These are phyloP conservation scores for Hirsutella rhossiliensis DNA, from an alignment of 2,329 filamentous ascomycete species.

Conservation along the genomic window DNA sequence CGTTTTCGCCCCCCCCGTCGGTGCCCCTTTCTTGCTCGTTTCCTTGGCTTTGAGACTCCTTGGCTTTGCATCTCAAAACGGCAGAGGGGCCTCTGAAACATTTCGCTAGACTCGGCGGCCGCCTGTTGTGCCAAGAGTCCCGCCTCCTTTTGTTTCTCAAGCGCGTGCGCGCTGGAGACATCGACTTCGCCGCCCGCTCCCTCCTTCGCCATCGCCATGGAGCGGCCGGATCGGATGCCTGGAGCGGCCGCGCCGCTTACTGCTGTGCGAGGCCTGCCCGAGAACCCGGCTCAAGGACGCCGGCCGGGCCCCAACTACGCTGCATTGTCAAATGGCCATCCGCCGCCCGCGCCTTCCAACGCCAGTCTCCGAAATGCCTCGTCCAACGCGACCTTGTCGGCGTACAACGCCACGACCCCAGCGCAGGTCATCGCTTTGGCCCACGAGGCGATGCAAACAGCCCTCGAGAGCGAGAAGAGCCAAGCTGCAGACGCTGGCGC, in stretches of 20 bases:
- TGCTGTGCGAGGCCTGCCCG: conserved; percentile 23
- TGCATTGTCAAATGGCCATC: conserved; percentile 25
- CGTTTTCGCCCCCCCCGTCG: neutral
- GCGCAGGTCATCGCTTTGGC: conserved; percentile 54
- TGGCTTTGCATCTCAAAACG: conserved; percentile 4
- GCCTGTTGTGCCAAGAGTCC: conserved; percentile 7
- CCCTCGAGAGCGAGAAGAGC: conserved; percentile 53
- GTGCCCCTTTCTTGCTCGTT: conserved; percentile 1
- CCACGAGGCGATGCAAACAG: conserved; percentile 54
- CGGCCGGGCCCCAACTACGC: conserved; percentile 25
- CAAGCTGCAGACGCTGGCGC: conserved; percentile 49
- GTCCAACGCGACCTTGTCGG: conserved; percentile 34
- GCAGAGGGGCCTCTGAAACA: conserved; percentile 19
- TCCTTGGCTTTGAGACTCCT: conserved; percentile 11
- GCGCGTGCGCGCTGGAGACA: conserved; percentile 1
- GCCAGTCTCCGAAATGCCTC: conserved; percentile 34
- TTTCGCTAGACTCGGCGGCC: conserved; percentile 9
- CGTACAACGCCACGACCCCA: conserved; percentile 41
- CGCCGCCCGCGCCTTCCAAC: conserved; percentile 32
- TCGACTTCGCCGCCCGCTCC: conserved; percentile 3
- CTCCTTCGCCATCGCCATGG: conserved; percentile 16
- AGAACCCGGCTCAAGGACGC: conserved; percentile 26
- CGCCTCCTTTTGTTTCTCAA: conserved; percentile 3
- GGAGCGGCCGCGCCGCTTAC: conserved; percentile 13
- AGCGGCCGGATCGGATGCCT: conserved; percentile 20